Evolutionary conservation across 345 rosid species (phyloP), one percentile per base, ranked within the genome.

Genomic region (Salix brachista): DNA sequence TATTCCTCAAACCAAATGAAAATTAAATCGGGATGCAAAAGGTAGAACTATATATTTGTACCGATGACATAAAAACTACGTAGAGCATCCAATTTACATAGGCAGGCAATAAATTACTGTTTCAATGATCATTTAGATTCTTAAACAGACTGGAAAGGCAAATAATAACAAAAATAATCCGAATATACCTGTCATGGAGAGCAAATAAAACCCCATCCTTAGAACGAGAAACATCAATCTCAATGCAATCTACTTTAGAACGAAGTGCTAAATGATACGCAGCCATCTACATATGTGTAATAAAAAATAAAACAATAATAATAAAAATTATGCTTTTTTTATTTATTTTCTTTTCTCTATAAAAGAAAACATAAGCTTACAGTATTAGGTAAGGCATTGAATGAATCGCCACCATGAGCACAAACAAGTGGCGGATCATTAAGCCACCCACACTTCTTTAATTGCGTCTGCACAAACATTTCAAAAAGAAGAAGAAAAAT

Each of bases 331-430:
- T 41, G 13, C 1, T 41, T 9, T 41, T 9, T 10, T 10, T 41
- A 41, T 11, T 41, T 41, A 41, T 11, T 41, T 41, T 41, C 1
- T 26, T 1, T n/a, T 8, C 32, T n/a, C n/a, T 1, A 46, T 34
- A 70, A 65, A 30, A 58, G 48, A 71, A 44, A 25, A 30, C 30
- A 25, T 13, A 79, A 66, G 58, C 83, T 73, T 77, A 94, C 99
- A 18, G 99, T 89, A 84, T 96, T 96, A 25, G 96, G 94, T 36
- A 89, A 93, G 65, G 90, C 98, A 58, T 90, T 81, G 5, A 87
- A 85, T 36, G 97, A 89, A 81, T 96, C 98, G 69, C 99, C 99
- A 54, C 99, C 99, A 82, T 96, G 99, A 82, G 99, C 99, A 68
- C 99, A 96, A 11, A 93, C 96, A 81, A 93, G 94, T 42, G 99